Evolutionary conservation across 129 eudicot genomes (phyloP).

Genomic region (Helianthus tuberosus): DNA sequence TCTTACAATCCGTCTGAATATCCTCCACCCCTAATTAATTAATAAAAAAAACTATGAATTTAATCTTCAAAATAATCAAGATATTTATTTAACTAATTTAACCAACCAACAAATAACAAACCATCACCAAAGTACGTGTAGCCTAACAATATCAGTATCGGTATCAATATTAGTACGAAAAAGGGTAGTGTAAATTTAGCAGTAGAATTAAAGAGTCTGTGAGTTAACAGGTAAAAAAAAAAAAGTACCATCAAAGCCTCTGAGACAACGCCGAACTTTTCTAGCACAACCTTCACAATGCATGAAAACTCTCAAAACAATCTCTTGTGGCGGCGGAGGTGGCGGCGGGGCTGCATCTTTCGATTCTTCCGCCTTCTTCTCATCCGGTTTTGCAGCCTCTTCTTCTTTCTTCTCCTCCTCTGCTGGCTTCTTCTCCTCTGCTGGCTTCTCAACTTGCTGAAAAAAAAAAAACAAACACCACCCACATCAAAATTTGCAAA

Average conservation of each 20-base stretch:
- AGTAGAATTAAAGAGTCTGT: too few relatives aligned
- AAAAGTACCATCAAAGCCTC: constrained; percentile 64
- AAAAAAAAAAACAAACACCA: constrained; percentile 13
- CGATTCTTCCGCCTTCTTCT: constrained; percentile 38
- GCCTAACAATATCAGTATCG: too few relatives aligned
- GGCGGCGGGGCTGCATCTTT: constrained; percentile 48
- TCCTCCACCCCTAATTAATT: constrained; percentile 74
- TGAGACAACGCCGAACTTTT: constrained; percentile 86
- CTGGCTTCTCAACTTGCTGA: constrained; percentile 48
- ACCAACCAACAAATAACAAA: too few relatives aligned
- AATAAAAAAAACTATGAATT: not conserved
- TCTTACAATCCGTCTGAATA: constrained; percentile 81
- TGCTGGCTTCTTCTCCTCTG: constrained; percentile 49
- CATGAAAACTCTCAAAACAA: constrained; percentile 81
- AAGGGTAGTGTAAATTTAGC: too few relatives aligned
- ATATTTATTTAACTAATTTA: not conserved
- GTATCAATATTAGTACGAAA: too few relatives aligned
- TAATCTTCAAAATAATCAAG: not conserved
- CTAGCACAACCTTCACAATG: constrained; percentile 99
- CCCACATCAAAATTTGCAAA: constrained; percentile 13
- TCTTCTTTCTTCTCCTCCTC: constrained; percentile 42
- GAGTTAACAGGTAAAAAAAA: too few relatives aligned
- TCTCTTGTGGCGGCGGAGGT: constrained; percentile 58
- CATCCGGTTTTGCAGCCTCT: constrained; percentile 35
- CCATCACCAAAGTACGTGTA: too few relatives aligned